Evolutionary conservation across 2,329 filamentous ascomycete species (phyloP), one percentile per base, ranked within the genome.

Genomic region (Aureobasidium leucospermi): DNA sequence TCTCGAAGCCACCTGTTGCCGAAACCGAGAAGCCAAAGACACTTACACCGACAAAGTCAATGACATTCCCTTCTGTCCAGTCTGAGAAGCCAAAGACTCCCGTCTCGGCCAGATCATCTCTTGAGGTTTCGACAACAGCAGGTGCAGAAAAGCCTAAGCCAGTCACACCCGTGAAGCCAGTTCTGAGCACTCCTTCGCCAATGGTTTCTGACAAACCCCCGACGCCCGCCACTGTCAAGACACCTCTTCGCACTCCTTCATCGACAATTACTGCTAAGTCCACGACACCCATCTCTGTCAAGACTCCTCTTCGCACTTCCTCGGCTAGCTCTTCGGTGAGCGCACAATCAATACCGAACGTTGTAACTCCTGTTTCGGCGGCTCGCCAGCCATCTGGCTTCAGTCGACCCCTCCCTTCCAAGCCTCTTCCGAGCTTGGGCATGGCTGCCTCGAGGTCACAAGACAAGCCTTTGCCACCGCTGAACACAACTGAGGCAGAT

Each of bases 1-100:
- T 69, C 41, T 65, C 70, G 13, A 58, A 49, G 23, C 69, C 71
- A 16, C 65, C 67, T n/a, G 67, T 71, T 5, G 52, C 63, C 7
- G 69, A 67, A 60, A 71, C 67, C 64, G 61, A 64, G 7, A 70
- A 70, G 46, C 58, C 62, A 2, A 68, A 69, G 55, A 68, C 68
- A 10, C 61, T 65, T 46, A 67, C 67, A 23, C 67, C 70, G 29
- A 66, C 66, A 3, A 72, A 72, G 61, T 66, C 69, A 8, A 39
- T 49, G 39, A 49, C 45, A 23, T 38, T 58, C 55, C 45, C 55
- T 32, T 29, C 43, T 34, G 55, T 45, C 28, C 43, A 16, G 13
- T 28, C 55, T 13, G 45, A 49, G 15, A 58, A 58, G 36, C 45
- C 45, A 32, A 34, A n/a, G 28, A 58, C 43, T 42, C 45, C 45